phyloP scores from a whole-genome alignment of 148 eudicot species.

The Nepenthes gracilis region DNA sequence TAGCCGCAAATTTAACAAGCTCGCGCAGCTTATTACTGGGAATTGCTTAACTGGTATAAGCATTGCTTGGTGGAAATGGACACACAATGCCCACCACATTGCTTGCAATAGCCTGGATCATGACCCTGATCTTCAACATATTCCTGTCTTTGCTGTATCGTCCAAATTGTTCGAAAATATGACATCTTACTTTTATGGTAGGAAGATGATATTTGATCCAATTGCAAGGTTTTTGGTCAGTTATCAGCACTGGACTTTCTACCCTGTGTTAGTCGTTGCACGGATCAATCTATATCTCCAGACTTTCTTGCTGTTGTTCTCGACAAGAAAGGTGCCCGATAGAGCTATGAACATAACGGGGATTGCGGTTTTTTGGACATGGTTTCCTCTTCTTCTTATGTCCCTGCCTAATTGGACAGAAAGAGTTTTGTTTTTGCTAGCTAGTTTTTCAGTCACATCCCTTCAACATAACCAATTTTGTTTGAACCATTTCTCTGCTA shows the following conservation, averaged over 20 bases:
- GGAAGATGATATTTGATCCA: constrained; percentile 50
- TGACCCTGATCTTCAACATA: constrained; percentile 87
- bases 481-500: constrained; percentile 74
- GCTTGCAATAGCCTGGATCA: constrained; percentile 69
- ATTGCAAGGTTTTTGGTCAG: constrained; percentile 41
- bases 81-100: constrained; percentile 87
- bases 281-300: constrained; percentile 68
- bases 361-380: constrained; percentile 60
- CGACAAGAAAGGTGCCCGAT: constrained; percentile 54
- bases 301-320: constrained; percentile 54
- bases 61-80: constrained; percentile 99
- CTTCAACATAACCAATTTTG: constrained; percentile 73
- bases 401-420: constrained; percentile 57
- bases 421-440: constrained; percentile 47
- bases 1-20: constrained; percentile 30
- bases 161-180: constrained; percentile 33
- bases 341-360: constrained; percentile 62
- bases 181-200: constrained; percentile 53
- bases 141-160: constrained; percentile 77
- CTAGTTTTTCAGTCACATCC: constrained; percentile 42
- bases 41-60: constrained; percentile 91
- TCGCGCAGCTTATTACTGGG: constrained; percentile 57
- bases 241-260: constrained; percentile 64
- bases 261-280: constrained; percentile 67
- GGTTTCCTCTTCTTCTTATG: constrained; percentile 60